Evolutionary conservation across 345 rosid genomes (phyloP).

Genomic region (Rubroshorea leprosula): DNA sequence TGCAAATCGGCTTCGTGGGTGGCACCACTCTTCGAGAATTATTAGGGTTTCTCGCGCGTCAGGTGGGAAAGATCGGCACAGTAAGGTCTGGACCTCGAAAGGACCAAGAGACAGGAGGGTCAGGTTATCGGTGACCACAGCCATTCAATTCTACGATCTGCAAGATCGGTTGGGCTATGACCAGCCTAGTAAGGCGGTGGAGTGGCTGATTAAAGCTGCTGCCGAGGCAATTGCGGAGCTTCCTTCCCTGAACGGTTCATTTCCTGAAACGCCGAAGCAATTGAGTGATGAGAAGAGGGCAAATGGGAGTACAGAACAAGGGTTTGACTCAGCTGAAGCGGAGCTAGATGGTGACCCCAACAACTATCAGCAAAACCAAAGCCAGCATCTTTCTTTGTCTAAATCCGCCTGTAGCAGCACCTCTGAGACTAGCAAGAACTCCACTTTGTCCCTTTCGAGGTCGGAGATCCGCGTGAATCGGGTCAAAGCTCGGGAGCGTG

Average conservation of each 20-base stretch:
- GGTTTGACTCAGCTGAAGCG: constrained; percentile 50
- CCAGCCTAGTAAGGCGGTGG: constrained; percentile 97
- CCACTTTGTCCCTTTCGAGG: constrained; percentile 68
- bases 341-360: constrained; percentile 42
- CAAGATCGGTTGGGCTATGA: constrained; percentile 94
- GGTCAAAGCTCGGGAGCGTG: constrained; percentile 69
- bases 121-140: constrained; percentile 80
- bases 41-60: constrained; percentile 96
- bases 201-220: constrained; percentile 91
- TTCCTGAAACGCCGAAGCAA: constrained; percentile 59
- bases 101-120: constrained; percentile 90
- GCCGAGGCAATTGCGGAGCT: constrained; percentile 79
- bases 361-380: constrained; percentile 37
- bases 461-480: constrained; percentile 57
- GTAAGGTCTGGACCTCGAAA: constrained; percentile 92
- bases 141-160: constrained; percentile 87
- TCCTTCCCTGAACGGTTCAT: constrained; percentile 62
- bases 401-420: constrained; percentile 94
- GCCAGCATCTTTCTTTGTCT: constrained; percentile 55
- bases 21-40: constrained; percentile 75
- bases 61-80: constrained; percentile 97
- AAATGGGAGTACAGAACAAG: constrained; percentile 38
- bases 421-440: constrained; percentile 91
- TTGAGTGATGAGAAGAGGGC: constrained; percentile 52
- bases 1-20: constrained; percentile 44